phyloP scores from a whole-genome alignment of 768 basidiomycete genomes.

The Pulveroboletus sp. region DNA sequence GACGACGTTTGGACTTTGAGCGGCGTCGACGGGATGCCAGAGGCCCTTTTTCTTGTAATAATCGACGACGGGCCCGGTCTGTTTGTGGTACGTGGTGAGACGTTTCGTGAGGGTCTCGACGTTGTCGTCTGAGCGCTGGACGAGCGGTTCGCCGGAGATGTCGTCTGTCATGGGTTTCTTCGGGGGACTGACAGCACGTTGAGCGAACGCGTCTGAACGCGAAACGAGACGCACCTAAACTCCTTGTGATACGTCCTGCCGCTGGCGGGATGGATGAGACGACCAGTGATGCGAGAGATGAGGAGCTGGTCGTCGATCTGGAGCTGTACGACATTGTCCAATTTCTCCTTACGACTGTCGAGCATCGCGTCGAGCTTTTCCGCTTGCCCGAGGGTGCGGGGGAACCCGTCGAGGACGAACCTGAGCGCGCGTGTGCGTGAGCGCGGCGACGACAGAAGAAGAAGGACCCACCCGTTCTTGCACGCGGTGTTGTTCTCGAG shows the following conservation, averaged over 20 bases:
- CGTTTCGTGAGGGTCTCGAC: conserved; percentile 92
- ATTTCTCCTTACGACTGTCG: conserved; percentile 70
- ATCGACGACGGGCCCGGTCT: conserved; percentile 93
- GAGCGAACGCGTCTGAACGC: conserved; percentile 6
- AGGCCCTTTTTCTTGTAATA: conserved; percentile 92
- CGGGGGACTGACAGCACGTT: conserved; percentile 67
- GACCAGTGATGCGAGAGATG: conserved; percentile 96
- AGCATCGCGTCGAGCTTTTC: conserved; percentile 96
- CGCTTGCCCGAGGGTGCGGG: conserved; percentile 93
- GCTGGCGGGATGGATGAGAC: conserved; percentile 84
- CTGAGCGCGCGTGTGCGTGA: conserved; percentile 37
- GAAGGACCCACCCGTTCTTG: conserved; percentile 82
- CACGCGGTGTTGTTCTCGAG: conserved; percentile 89
- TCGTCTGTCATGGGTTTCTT: conserved; percentile 96
- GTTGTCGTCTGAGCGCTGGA: conserved; percentile 98
- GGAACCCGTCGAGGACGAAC: conserved; percentile 99
- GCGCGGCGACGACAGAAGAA: background rate
- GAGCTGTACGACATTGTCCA: conserved; percentile 90
- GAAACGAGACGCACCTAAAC: conserved; percentile 66
- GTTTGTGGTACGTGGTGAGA: conserved; percentile 81
- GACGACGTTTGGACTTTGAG: conserved; percentile 87
- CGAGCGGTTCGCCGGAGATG: conserved; percentile 89
- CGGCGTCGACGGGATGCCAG: conserved; percentile 89
- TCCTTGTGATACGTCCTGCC: conserved; percentile 94
- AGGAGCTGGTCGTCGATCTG: conserved; percentile 91